A percentile compares a stretch with the other conserved stretches of the same genome.
Conservation (phyloP, 805 yeast genomes). For the Cyberlindnera xylosilytica region DNA sequence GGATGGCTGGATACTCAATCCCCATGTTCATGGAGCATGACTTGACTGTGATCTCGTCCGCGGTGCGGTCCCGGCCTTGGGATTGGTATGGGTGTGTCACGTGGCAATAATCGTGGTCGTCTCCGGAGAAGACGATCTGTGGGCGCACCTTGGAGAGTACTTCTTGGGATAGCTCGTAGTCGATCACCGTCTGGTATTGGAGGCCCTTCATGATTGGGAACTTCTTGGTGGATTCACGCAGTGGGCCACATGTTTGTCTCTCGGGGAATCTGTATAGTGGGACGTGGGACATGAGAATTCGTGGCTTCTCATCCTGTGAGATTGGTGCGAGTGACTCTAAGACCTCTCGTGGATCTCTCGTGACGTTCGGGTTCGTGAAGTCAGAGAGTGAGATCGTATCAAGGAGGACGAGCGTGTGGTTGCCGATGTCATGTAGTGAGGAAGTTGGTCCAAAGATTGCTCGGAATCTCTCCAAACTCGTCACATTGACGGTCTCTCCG, state of each 20-base stretch:
- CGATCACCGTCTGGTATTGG: slow-evolving; percentile 90
- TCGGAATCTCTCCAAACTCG: slow-evolving; percentile 60
- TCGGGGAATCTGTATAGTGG: slow-evolving; percentile 75
- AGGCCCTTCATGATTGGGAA: slow-evolving; percentile 74
- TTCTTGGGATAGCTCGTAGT: slow-evolving; percentile 52
- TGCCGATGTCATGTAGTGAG: slow-evolving; percentile 48
- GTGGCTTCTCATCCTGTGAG: slow-evolving; percentile 41
- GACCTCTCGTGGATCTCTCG: slow-evolving; percentile 48
- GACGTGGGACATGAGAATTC: slow-evolving; percentile 79
- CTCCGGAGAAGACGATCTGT: slow-evolving; percentile 76
- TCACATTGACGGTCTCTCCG: slow-evolving; percentile 63
- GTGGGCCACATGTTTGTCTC: slow-evolving; percentile 66
- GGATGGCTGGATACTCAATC: slow-evolving; percentile 79
- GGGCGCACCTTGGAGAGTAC: slow-evolving; percentile 65
- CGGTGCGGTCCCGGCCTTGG: slow-evolving; percentile 27
- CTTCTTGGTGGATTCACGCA: slow-evolving; percentile 61
- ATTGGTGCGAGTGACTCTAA: slow-evolving; percentile 36
- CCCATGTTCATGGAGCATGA: slow-evolving; percentile 94
- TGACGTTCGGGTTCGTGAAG: slow-evolving; percentile 41
- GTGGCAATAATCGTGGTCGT: slow-evolving; percentile 95
- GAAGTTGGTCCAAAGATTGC: slow-evolving; percentile 71
- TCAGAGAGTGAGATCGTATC: slow-evolving; percentile 85
- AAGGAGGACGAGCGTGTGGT: slow-evolving; percentile 70
- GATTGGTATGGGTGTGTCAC: slow-evolving; percentile 46
- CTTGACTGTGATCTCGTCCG: slow-evolving; percentile 83